Evolutionary conservation across 106 monocot genomes (phyloP).

Genomic region (Gastrodia elata): DNA sequence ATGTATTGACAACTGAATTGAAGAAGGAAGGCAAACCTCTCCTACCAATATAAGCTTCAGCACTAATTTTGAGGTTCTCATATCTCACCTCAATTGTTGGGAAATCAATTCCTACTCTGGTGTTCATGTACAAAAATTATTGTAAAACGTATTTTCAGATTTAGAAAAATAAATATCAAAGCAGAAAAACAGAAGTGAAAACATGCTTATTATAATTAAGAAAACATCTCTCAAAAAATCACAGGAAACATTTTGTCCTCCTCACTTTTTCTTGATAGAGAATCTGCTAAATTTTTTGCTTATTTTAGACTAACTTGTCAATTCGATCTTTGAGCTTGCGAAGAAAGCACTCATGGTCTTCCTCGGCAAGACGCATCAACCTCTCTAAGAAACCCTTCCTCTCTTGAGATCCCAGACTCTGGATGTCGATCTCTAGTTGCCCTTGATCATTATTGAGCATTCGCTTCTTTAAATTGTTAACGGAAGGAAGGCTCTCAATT

Average conservation of each 20-base stretch:
- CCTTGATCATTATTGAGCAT: neutral
- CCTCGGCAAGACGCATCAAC: slow-evolving; percentile 15
- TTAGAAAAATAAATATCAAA: neutral
- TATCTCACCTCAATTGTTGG: slow-evolving; percentile 73
- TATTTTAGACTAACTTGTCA: slow-evolving; percentile 6
- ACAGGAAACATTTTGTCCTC: neutral
- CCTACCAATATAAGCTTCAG: slow-evolving; percentile 39
- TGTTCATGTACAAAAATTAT: neutral
- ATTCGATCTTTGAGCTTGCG: slow-evolving; percentile 26
- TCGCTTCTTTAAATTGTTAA: slow-evolving; percentile 2
- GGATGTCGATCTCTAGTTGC: slow-evolving; percentile 13
- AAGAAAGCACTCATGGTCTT: slow-evolving; percentile 31
- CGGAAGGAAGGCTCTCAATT: slow-evolving; percentile 15
- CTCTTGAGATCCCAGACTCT: slow-evolving; percentile 14
- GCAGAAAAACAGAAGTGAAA: neutral
- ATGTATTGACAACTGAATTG: slow-evolving; percentile 34
- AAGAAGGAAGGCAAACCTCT: slow-evolving; percentile 56
- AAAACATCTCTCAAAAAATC: neutral
- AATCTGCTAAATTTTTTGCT: neutral
- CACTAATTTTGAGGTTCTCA: slow-evolving; percentile 41
- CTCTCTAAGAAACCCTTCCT: slow-evolving; percentile 26
- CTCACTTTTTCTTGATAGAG: neutral
- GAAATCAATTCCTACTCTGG: slow-evolving; percentile 55
- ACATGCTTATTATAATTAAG: neutral
- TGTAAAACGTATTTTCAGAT: neutral